Base-by-base conservation (phyloP, 108 stramenopile species). In the Discostella stelligeroides region DNA sequence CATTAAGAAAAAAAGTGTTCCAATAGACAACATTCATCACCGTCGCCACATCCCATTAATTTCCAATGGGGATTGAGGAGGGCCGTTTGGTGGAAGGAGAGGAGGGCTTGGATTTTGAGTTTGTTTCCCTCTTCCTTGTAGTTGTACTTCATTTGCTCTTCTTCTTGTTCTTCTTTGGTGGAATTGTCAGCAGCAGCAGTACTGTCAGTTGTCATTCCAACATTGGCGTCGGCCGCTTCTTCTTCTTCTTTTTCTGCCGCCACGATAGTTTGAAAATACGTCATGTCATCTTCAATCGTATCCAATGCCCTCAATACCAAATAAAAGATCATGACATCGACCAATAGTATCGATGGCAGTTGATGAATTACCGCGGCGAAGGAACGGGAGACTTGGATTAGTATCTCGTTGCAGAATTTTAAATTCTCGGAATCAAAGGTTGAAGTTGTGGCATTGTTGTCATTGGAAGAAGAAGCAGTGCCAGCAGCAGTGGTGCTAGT, bases 261-360 rank as follows among this genome's bases (percentile, higher is more conserved):
- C n/a, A 86, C 93, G 39, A 86, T 69, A 9, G 80, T 79, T 2
- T 69, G 72, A 63, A 97, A 98, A 18, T 86, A 90, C 45, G 87
- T 88, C 88, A 98, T 99, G 73, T 99, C 99, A 72, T 99, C 99
- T 65, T 99, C 99, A 55, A 99, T 86, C 7, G 99, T 99, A 72
- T 99, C 99, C 55, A 99, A 69, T 6, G 96, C 99, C 14, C 98
- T 83, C 34, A 99, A 76, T 1, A 98, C 97, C 55, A 99, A 68
- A 69, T 99, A 99, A 81, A 99, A 99, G 42, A 99, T 85, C 60
- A 95, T 62, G 61, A 98, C 86, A 61, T 98, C 98, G 12, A 97
- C 87, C 75, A 94, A 76, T 48, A 98, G 72, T 24, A 64, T 75
- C 12, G 68, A 34, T 0, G 98, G 98, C 27, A 99, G 83, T 57